A percentile compares a stretch with the other conserved stretches of the same genome.
These are phyloP conservation scores for Austroboletus sp. DNA, from an alignment of 1,284 basidiomycete species.

Conservation along the genomic window DNA sequence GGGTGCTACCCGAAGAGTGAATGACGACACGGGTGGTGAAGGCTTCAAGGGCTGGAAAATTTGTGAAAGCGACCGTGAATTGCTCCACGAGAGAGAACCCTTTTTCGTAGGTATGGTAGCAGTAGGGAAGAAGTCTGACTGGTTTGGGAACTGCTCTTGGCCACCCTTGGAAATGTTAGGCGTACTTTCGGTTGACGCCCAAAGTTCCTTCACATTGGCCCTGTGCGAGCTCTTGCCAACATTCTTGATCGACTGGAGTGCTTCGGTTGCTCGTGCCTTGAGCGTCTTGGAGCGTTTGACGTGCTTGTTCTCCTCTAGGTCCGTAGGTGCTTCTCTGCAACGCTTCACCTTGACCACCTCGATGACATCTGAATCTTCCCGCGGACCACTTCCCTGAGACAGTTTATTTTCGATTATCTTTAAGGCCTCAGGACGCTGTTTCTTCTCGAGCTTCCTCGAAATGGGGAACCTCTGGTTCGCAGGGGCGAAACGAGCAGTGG, in stretches of 20 bases:
- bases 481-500: conserved; percentile 20
- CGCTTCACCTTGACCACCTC: conserved; percentile 63
- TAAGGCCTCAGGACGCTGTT: conserved; percentile 26
- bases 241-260: conserved; percentile 55
- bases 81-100: conserved; percentile 17
- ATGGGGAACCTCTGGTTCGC: conserved; percentile 20
- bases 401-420: conserved; percentile 21
- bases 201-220: conserved; percentile 36
- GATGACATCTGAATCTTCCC: conserved; percentile 46
- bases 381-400: conserved; percentile 21
- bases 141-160: conserved; percentile 18
- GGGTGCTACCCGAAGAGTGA: conserved; percentile 1
- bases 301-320: conserved; percentile 26
- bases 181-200: conserved; percentile 30
- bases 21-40: conserved; percentile 9
- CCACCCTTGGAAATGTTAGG: conserved; percentile 26
- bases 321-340: conserved; percentile 31
- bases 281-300: conserved; percentile 48
- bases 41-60: conserved; percentile 21
- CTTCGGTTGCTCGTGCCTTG: conserved; percentile 52
- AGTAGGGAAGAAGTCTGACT: conserved; percentile 4
- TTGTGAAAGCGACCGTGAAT: conserved; percentile 24
- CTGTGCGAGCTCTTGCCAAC: conserved; percentile 40
- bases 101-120: conserved; percentile 6
- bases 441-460: conserved; percentile 31